These are phyloP conservation scores for Plasmodium vivax DNA, from an alignment of 169 alveolate species.

Conservation along the genomic window DNA sequence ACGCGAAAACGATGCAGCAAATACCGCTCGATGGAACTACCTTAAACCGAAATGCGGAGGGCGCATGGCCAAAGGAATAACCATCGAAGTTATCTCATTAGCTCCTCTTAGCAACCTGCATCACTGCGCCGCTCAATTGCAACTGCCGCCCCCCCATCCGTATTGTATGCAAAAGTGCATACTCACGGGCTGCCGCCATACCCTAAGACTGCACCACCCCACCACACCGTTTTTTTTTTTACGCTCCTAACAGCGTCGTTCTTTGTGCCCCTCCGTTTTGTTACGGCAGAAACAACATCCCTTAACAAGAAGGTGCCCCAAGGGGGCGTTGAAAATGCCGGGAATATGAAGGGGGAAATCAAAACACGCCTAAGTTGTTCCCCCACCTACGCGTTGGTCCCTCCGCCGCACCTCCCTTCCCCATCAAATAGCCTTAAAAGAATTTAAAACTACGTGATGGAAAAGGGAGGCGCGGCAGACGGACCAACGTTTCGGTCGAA, in stretches of 20 bases:
- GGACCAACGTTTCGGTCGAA: neutral
- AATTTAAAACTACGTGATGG: slow-evolving; percentile 5
- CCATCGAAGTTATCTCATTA: no score
- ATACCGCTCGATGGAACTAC: neutral
- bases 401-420: neutral
- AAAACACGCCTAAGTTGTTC: neutral
- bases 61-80: neutral
- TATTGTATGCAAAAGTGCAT: neutral
- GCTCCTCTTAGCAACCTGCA: neutral
- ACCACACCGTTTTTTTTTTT: neutral
- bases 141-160: neutral
- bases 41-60: neutral
- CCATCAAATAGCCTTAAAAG: neutral
- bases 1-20: neutral
- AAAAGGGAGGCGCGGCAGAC: neutral
- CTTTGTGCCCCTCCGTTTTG: slow-evolving; percentile 57
- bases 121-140: neutral
- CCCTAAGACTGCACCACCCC: neutral
- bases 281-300: slow-evolving; percentile 39
- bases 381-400: neutral
- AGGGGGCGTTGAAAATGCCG: slow-evolving; percentile 73
- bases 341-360: slow-evolving; percentile 59
- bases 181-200: neutral
- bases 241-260: neutral
- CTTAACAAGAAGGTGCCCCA: slow-evolving; percentile 73